Base-by-base conservation (phyloP, 1,284 basidiomycete species). In the Trichosporon ovoides region DNA sequence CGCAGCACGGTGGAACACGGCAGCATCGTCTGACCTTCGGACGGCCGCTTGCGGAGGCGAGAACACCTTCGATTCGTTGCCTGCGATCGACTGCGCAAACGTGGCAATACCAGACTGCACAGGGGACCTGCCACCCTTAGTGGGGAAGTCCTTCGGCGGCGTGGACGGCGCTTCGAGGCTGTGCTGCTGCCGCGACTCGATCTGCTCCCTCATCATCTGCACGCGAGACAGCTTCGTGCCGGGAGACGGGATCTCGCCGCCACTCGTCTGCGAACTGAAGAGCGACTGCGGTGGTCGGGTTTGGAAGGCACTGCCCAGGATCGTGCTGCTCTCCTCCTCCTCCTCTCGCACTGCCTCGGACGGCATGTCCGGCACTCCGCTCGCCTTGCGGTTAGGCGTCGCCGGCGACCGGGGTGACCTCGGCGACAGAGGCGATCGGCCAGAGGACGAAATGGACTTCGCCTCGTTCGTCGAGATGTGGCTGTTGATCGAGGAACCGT, bases 171-270 rank as follows among this genome's bases (percentile, higher is more conserved):
- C 28, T 22, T 48, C 43, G 7, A 31, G 43, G 28, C n/a, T 53
- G 31, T 56, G 56, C 16, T 55, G 38, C 52, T 59, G 52, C 12
- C 56, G 46, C 20, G 57, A 59, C 46, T 67, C 67, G 18, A 60
- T 51, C 22, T 60, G 50, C 19, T 60, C 51, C 9, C 63, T 52
- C 53, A 68, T 40, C 20, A 67, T 65, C 3, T 58, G 60, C 6
- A 68, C 65, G 0, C 58, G 57, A 3, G 61, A 62, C 0, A 56
- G 38, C n/a, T 52, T 58, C 22, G 57, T 36, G n/a, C 46, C 51
- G 24, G 54, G 52, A 7, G 62, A 61, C 5, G 58, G 24, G 38
- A 66, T 36, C n/a, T 31, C 22, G 3, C 43, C 43, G 3, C 22
- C 22, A n/a, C n/a, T n/a, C 2, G 43, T 11, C 22, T 16, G 24